These are phyloP conservation scores for Apiospora marii DNA, from an alignment of 2,329 filamentous ascomycete species.

Conservation along the genomic window DNA sequence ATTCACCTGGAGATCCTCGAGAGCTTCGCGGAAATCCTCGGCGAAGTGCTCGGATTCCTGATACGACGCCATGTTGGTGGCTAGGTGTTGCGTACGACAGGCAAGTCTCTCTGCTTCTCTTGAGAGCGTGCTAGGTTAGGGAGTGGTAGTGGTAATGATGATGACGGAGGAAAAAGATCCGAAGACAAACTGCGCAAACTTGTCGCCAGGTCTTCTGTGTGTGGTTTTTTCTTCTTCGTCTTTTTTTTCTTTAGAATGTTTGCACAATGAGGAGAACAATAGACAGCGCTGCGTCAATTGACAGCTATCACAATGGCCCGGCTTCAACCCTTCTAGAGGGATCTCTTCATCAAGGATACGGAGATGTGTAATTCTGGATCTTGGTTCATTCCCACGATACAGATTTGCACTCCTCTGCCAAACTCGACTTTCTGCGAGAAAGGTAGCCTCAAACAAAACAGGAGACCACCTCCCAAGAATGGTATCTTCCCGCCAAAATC, in stretches of 20 bases:
- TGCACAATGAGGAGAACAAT: conserved; percentile 28
- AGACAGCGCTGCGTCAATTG: conserved; percentile 26
- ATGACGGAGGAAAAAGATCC: neutral
- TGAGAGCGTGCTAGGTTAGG: conserved; percentile 27
- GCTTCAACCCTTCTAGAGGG: conserved; percentile 24
- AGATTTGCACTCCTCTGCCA: conserved; percentile 23
- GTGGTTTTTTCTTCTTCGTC: neutral
- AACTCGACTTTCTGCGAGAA: conserved; percentile 17
- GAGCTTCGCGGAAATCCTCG: conserved; percentile 90
- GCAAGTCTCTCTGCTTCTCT: conserved; percentile 24
- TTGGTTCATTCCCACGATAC: conserved; percentile 26
- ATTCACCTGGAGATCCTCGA: conserved; percentile 91
- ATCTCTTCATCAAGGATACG: conserved; percentile 29
- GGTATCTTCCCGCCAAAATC: conserved; percentile 18
- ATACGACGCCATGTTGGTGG: conserved; percentile 56
- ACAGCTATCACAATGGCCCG: conserved; percentile 29
- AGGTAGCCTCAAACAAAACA: conserved; percentile 11
- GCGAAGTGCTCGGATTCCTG: conserved; percentile 81
- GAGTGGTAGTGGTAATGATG: neutral
- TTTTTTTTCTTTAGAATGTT: conserved; percentile 26
- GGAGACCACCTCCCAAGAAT: conserved; percentile 2
- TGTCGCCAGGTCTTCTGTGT: neutral
- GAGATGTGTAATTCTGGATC: conserved; percentile 29
- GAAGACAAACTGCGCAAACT: neutral
- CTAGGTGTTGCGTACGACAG: conserved; percentile 26